phyloP scores from a whole-genome alignment of 2,329 filamentous ascomycete genomes.

The Trematosphaeria pertusa region DNA sequence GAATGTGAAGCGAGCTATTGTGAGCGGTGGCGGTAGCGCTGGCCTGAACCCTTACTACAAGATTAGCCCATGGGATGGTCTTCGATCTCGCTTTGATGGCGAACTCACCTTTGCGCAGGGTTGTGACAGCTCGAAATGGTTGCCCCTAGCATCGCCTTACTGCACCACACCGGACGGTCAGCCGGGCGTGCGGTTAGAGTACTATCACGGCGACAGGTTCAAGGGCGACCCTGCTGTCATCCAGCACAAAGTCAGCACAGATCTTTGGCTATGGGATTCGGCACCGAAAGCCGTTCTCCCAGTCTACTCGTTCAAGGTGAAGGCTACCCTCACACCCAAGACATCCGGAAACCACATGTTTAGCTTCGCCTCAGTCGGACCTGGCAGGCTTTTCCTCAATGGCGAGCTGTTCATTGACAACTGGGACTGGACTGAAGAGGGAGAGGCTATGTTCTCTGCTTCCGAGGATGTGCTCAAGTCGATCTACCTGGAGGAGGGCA shows the following conservation, averaged over 20 bases:
- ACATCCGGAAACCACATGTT: conserved; percentile 69
- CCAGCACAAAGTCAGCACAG: conserved; percentile 68
- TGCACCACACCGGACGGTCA: conserved; percentile 65
- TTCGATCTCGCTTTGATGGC: conserved; percentile 60
- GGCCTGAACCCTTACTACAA: conserved; percentile 74
- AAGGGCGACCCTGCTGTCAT: conserved; percentile 63
- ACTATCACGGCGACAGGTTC: conserved; percentile 70
- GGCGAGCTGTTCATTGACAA: conserved; percentile 67
- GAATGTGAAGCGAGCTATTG: conserved; percentile 71
- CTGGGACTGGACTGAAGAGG: conserved; percentile 73
- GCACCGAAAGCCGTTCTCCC: conserved; percentile 67
- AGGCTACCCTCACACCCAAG: conserved; percentile 65
- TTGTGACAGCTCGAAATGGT: conserved; percentile 70
- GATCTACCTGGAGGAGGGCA: conserved; percentile 65
- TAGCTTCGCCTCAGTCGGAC: conserved; percentile 72
- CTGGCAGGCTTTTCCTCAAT: conserved; percentile 67
- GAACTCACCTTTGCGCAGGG: conserved; percentile 67
- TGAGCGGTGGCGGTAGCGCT: conserved; percentile 72
- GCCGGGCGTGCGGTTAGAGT: conserved; percentile 69
- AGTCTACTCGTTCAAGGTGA: conserved; percentile 70
- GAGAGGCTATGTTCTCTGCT: conserved; percentile 74
- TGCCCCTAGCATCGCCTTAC: conserved; percentile 67
- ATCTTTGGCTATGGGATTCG: conserved; percentile 75
- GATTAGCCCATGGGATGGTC: conserved; percentile 69
- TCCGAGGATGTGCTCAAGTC: conserved; percentile 70